Percentiles rank a stretch among this genome's conserved stretches.
phyloP scores from a whole-genome alignment of 116 monocot genomes.

The Zostera marina region DNA sequence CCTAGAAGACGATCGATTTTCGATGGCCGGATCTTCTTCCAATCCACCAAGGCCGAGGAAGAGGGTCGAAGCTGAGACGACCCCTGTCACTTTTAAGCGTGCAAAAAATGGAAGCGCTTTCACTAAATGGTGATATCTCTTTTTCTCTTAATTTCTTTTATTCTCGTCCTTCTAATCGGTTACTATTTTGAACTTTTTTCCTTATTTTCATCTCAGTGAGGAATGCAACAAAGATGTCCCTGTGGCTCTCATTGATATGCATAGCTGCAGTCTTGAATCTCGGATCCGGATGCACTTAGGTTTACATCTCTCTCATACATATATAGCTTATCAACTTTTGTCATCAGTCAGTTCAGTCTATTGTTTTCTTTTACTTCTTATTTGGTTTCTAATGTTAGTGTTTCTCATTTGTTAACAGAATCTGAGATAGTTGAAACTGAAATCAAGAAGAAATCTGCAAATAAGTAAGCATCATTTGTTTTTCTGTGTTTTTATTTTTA shows the following conservation, averaged over 20 bases:
- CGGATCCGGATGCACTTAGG: slow-evolving; percentile 49
- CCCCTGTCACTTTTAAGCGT: slow-evolving; percentile 27
- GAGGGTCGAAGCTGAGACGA: slow-evolving; percentile 55
- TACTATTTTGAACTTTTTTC: background rate
- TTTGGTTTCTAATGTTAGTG: background rate
- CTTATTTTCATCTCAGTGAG: slow-evolving; percentile 25
- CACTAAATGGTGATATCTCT: slow-evolving; percentile 40
- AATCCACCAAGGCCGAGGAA: slow-evolving; percentile 29
- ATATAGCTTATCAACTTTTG: too few species aligned
- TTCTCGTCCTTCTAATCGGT: background rate
- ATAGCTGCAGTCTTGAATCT: slow-evolving; percentile 73
- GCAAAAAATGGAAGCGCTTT: slow-evolving; percentile 77
- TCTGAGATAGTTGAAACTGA: slow-evolving; percentile 61
- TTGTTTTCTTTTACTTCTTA: background rate
- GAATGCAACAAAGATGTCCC: slow-evolving; percentile 64
- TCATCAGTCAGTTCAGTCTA: background rate
- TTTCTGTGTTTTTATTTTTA: too few species aligned
- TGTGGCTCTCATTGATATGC: slow-evolving; percentile 87
- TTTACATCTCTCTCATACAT: background rate
- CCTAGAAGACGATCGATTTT: too few species aligned
- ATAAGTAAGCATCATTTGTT: background rate
- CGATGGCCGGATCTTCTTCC: too few species aligned
- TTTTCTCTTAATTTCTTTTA: background rate
- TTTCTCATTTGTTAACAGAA: slow-evolving; percentile 16
- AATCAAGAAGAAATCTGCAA: slow-evolving; percentile 24